Evolutionary conservation across 768 basidiomycete species (phyloP).

Genomic region (Cystobasidium tubakii): DNA sequence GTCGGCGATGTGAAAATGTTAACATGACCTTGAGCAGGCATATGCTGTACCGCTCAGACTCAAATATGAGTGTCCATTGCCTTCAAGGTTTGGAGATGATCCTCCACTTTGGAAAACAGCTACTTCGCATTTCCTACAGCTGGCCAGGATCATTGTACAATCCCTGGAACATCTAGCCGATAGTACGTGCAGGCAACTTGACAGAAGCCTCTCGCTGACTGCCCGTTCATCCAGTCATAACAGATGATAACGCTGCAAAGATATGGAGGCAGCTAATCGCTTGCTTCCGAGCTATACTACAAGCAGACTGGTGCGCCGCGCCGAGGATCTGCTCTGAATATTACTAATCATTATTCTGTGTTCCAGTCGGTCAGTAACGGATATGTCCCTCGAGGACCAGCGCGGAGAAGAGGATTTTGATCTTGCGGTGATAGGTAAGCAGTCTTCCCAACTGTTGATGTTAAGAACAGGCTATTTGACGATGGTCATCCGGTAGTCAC

Average conservation of each 20-base stretch:
- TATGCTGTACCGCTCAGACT: constrained; percentile 86
- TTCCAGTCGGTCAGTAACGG: constrained; percentile 54
- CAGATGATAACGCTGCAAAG: constrained; percentile 55
- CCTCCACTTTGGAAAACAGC: constrained; percentile 90
- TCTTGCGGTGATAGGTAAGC: constrained; percentile 61
- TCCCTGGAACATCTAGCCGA: neutral
- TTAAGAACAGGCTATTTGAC: too few relatives aligned
- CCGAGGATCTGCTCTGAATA: too few relatives aligned
- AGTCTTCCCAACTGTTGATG: neutral
- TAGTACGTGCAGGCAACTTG: neutral
- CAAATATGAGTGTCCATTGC: constrained; percentile 86
- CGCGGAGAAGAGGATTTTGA: constrained; percentile 80
- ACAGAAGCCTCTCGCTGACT: constrained; percentile 17
- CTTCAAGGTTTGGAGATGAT: constrained; percentile 82
- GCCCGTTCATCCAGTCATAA: constrained; percentile 54
- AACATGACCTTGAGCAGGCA: constrained; percentile 54
- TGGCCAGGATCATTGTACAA: constrained; percentile 51
- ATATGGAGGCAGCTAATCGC: constrained; percentile 81
- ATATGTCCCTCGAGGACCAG: constrained; percentile 56
- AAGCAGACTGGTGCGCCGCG: constrained; percentile 79
- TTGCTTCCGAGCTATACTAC: constrained; percentile 70
- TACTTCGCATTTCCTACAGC: constrained; percentile 66
- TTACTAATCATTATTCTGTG: constrained; percentile 55
- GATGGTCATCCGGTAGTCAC: constrained; percentile 45
- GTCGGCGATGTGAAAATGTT: too few relatives aligned